These are phyloP conservation scores for Penicillium lagena DNA, from an alignment of 495 filamentous ascomycete genomes.

Conservation along the genomic window DNA sequence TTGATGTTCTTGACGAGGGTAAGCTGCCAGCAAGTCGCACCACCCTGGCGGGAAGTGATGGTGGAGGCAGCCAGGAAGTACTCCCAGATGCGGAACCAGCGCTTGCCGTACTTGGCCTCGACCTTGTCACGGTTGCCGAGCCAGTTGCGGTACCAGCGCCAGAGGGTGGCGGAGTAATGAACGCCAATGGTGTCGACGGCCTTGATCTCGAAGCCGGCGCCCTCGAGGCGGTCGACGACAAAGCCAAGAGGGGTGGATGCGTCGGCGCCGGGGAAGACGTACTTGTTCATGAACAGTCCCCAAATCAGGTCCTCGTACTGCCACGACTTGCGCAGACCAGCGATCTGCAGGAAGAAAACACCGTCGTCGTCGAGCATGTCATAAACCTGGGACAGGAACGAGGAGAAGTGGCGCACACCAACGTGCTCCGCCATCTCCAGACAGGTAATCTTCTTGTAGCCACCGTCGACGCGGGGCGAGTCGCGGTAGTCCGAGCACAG, in stretches of 20 bases:
- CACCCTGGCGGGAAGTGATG: constrained; percentile 88
- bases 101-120: constrained; percentile 86
- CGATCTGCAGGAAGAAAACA: constrained; percentile 67
- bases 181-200: constrained; percentile 82
- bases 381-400: constrained; percentile 57
- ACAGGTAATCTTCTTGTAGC: constrained; percentile 66
- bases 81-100: constrained; percentile 99
- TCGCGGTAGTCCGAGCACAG: constrained; percentile 67
- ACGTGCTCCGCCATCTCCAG: constrained; percentile 77
- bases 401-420: constrained; percentile 56
- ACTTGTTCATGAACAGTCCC: constrained; percentile 76
- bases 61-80: constrained; percentile 93
- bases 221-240: constrained; percentile 59
- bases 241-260: constrained; percentile 60
- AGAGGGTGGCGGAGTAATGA: constrained; percentile 94
- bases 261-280: constrained; percentile 67
- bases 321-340: constrained; percentile 62
- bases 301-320: constrained; percentile 71
- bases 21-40: constrained; percentile 94
- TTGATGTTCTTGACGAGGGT: constrained; percentile 96
- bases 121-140: constrained; percentile 93
- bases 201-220: constrained; percentile 56
- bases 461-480: constrained; percentile 51
- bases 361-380: constrained; percentile 68
- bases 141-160: constrained; percentile 99